Evolutionary conservation across 2,329 filamentous ascomycete species (phyloP), one percentile per base, ranked within the genome.

Genomic region (Calonectria montana): DNA sequence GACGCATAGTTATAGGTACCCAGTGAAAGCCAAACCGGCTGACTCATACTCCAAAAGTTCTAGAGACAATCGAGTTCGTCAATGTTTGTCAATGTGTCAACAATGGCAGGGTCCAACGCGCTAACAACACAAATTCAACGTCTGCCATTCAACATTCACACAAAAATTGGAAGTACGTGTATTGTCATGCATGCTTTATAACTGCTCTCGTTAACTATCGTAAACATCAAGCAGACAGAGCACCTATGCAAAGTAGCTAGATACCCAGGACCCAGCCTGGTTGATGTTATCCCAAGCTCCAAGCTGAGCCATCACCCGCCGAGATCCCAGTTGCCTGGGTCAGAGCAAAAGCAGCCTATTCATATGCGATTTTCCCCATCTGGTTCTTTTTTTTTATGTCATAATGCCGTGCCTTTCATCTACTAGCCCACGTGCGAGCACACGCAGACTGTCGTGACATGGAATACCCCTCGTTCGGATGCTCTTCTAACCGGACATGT

Each of bases 401-500:
- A 76, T 78, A 72, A 76, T 55, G 75, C 73, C 74, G 72, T 79
- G 65, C 69, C 43, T 57, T 55, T 67, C 64, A 29, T 64, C 67
- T 50, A 43, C 31, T 25, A 47, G 69, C 37, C 55, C 45, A 43
- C 37, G 43, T 25, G 57, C 16, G 29, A 37, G 39, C 41, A 39
- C 27, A 21, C 39, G 57, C n/a, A 21, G 64, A 47, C 57, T 35
- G 62, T 62, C 16, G 37, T 45, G 39, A 21, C 39, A 39, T 47
- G 25, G 53, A 39, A 29, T 45, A 45, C 41, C n/a, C 57, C 37
- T 53, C 27, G 47, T 53, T 41, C 16, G 13, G 12, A 31, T 29
- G 45, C 31, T 37, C 25, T 21, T 72, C 68, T 83, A 85, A 57
- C 81, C 83, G 29, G 82, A 81, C 93, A 95, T 95, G 85, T 92